Conservation (phyloP, 805 yeast genomes). For the Pichia manshurica region DNA sequence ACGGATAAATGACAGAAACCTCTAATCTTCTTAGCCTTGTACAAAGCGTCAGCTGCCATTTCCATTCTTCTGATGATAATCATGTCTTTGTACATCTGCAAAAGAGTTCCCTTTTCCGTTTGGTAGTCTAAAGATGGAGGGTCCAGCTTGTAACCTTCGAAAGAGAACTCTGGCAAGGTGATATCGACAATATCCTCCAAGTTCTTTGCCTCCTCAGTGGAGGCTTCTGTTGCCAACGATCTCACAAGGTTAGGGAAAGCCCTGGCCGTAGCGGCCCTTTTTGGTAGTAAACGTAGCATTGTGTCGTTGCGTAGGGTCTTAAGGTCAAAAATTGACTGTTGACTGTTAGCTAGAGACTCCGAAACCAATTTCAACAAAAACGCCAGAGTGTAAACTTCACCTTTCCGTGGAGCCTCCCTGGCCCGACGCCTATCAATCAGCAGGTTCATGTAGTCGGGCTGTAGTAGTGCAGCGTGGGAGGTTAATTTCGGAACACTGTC, state of each 20-base stretch:
- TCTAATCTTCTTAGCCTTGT: slow-evolving; percentile 97
- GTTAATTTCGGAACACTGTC: neutral
- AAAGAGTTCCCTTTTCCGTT: slow-evolving; percentile 72
- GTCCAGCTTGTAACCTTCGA: slow-evolving; percentile 77
- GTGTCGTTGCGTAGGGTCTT: neutral
- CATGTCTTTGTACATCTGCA: slow-evolving; percentile 97
- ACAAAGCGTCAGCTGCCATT: slow-evolving; percentile 97
- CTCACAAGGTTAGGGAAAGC: slow-evolving; percentile 10
- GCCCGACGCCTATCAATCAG: neutral
- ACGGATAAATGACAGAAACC: slow-evolving; percentile 98
- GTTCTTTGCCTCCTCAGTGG: neutral
- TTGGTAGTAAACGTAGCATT: slow-evolving; percentile 15
- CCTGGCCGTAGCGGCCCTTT: slow-evolving; percentile 9
- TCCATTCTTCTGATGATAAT: slow-evolving; percentile 92
- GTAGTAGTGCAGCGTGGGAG: neutral
- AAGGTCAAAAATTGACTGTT: neutral
- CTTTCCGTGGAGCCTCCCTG: too few relatives aligned
- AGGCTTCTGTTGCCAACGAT: slow-evolving; percentile 28
- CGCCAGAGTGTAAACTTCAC: too few relatives aligned
- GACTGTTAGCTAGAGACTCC: too few relatives aligned
- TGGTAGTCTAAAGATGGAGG: slow-evolving; percentile 67
- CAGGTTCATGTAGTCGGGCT: slow-evolving; percentile 3
- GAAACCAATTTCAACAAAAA: too few relatives aligned
- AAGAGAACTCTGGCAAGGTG: slow-evolving; percentile 72
- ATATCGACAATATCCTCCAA: slow-evolving; percentile 30